A percentile compares a stretch with the other conserved stretches of the same genome.
phyloP scores from a whole-genome alignment of 2,329 filamentous ascomycete species.

The Coleophoma eucalyptorum region DNA sequence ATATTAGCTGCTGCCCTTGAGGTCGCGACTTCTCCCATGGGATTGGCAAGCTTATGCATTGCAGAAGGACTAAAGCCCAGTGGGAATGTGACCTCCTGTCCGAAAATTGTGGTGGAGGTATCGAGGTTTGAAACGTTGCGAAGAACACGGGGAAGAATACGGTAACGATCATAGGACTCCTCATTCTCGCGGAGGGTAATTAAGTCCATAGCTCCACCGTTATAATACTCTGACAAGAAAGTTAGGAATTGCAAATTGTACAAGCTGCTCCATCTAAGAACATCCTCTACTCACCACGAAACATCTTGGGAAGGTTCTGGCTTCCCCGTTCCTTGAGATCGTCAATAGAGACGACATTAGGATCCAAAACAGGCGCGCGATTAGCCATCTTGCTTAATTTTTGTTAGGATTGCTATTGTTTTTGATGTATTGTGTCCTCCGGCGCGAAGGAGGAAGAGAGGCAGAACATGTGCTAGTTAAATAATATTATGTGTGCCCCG shows the following conservation, averaged over 20 bases:
- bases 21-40: constrained; percentile 52
- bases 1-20: constrained; percentile 48
- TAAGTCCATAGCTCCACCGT: constrained; percentile 2
- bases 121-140: constrained; percentile 4
- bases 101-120: constrained; percentile 4
- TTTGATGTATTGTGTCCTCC: background rate
- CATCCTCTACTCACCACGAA: constrained; percentile 1
- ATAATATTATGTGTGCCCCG: background rate
- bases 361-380: constrained; percentile 3
- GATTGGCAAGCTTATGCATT: constrained; percentile 56
- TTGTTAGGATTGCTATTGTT: background rate
- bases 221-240: constrained; percentile 1
- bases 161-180: constrained; percentile 44
- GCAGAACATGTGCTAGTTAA: background rate
- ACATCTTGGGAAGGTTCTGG: constrained; percentile 1
- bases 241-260: background rate
- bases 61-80: constrained; percentile 59
- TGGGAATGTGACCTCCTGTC: constrained; percentile 34
- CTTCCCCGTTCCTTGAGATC: constrained; percentile 2
- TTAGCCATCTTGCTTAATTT: constrained; percentile 2
- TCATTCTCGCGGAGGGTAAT: constrained; percentile 42
- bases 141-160: constrained; percentile 28
- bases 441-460: background rate
- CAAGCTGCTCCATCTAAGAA: background rate
- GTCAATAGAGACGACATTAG: constrained; percentile 2